Base-by-base conservation (phyloP, 2,329 filamentous ascomycete genomes). In the Alternaria consortialis region DNA sequence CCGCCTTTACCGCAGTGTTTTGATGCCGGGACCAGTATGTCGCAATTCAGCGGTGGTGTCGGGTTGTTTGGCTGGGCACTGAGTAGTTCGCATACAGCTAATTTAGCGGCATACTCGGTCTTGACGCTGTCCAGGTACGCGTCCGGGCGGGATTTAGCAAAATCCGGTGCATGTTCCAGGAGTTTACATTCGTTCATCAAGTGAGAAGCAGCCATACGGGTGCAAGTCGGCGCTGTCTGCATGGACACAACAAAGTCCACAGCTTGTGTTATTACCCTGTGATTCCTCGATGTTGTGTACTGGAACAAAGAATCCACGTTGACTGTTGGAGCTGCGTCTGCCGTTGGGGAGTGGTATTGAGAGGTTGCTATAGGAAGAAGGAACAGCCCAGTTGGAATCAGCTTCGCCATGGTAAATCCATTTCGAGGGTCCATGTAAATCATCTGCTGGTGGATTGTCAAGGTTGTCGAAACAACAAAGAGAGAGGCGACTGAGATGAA, bases 61-160 rank as follows among this genome's bases (percentile, higher is more conserved):
- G 84, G 80, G 11, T 83, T 81, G 2, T 47, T 53, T 12, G 65
- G 66, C 20, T 72, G 70, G 17, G 86, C 84, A 20, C 83, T 84
- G 11, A 81, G 80, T 7, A 90, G 80, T 69, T 90, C 88, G 66
- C 89, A 91, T 8, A 89, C 80, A 11, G 89, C 87, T 15, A 90
- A 80, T 44, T 87, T 84, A 8, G 85, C 85, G 2, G 88, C 87
- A 64, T 88, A 90, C 32, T 87, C 80, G 5, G 86, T 86, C 63
- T 84, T 86, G 54, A 78, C 68, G 12, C 73, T 73, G 39, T 79
- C 77, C n/a, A 80, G 61, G 9, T 74, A 67, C 5, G 67, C 62
- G 37, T 77, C 74, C 7, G 69, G 68, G 15, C 72, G 66, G 13
- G 53, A 58, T 60, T 68, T 71, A 17, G 66, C 66, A 34, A 75